Percentiles rank a stretch among this genome's conserved stretches.
Conservation (phyloP, 805 yeast species). For the Candida mattraensis region DNA sequence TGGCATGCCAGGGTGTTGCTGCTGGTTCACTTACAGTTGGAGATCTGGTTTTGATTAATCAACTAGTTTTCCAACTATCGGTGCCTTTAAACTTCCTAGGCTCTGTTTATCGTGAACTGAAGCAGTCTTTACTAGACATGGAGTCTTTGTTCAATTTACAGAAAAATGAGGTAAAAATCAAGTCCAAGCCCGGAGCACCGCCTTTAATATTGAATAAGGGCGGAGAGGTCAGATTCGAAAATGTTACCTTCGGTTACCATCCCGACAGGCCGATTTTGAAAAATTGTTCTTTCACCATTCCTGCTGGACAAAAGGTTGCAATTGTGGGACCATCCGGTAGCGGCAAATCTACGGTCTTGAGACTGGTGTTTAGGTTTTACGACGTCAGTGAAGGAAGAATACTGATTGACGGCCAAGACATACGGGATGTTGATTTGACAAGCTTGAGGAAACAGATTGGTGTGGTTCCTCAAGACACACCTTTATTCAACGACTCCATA, state of each 20-base stretch:
- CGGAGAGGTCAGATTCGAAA: constrained; percentile 84
- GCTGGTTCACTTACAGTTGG: constrained; percentile 84
- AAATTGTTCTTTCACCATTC: constrained; percentile 80
- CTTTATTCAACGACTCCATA: constrained; percentile 88
- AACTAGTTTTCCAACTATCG: constrained; percentile 90
- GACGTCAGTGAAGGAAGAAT: constrained; percentile 80
- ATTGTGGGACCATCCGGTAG: constrained; percentile 96
- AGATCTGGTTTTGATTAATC: constrained; percentile 91
- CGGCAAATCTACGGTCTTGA: constrained; percentile 88
- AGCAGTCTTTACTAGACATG: constrained; percentile 93
- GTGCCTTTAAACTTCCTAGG: constrained; percentile 95
- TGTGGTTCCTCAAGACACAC: constrained; percentile 97
- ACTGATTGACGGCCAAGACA: constrained; percentile 85
- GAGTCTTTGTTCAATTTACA: constrained; percentile 89
- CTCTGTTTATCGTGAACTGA: constrained; percentile 90
- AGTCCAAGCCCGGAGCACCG: constrained; percentile 61
- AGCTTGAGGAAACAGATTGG: constrained; percentile 75
- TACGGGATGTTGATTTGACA: constrained; percentile 70
- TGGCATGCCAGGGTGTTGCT: constrained; percentile 95
- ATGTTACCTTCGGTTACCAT: constrained; percentile 90
- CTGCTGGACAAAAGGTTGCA: constrained; percentile 89
- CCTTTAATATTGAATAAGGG: constrained; percentile 55
- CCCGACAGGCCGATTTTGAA: constrained; percentile 82
- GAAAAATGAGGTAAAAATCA: constrained; percentile 65
- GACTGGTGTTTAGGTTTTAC: constrained; percentile 84